A percentile compares a stretch with the other conserved stretches of the same genome.
Evolutionary conservation across 202 grass and related monocot species (phyloP).

Genomic region (Sporobolus alterniflorus): DNA sequence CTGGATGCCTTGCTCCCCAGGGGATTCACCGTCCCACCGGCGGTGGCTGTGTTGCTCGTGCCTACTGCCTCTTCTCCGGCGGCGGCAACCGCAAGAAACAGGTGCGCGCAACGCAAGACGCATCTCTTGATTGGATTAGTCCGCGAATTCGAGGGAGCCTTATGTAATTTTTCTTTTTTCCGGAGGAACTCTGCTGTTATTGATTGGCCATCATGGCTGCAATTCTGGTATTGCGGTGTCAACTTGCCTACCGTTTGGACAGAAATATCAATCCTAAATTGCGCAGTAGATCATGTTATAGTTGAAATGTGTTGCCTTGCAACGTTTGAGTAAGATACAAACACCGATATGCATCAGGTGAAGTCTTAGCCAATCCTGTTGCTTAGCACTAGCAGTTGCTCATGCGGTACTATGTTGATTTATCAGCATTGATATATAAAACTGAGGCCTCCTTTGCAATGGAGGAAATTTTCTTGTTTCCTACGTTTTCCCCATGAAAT

Average conservation of each 20-base stretch:
- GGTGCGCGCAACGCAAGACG: constrained; percentile 9
- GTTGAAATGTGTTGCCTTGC: neutral
- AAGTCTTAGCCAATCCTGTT: neutral
- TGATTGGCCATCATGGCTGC: neutral
- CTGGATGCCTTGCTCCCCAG: neutral
- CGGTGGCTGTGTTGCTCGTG: neutral
- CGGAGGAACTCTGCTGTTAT: neutral
- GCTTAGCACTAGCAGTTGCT: neutral
- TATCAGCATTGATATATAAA: neutral
- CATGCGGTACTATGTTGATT: neutral
- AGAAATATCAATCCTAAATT: neutral
- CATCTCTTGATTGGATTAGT: neutral
- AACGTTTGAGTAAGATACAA: neutral
- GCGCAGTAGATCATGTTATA: neutral
- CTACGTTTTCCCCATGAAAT: too few relatives aligned
- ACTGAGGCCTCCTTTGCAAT: too few relatives aligned
- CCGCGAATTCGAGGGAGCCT: neutral
- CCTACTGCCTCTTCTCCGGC: constrained; percentile 44
- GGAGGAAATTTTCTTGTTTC: too few relatives aligned
- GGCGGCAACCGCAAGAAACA: constrained; percentile 27
- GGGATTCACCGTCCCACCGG: neutral
- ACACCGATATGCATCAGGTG: neutral
- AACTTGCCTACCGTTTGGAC: neutral
- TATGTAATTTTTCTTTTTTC: neutral
- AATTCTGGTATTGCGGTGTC: neutral